phyloP scores from a whole-genome alignment of 129 eudicot genomes.

The Oenanthe sinensis region DNA sequence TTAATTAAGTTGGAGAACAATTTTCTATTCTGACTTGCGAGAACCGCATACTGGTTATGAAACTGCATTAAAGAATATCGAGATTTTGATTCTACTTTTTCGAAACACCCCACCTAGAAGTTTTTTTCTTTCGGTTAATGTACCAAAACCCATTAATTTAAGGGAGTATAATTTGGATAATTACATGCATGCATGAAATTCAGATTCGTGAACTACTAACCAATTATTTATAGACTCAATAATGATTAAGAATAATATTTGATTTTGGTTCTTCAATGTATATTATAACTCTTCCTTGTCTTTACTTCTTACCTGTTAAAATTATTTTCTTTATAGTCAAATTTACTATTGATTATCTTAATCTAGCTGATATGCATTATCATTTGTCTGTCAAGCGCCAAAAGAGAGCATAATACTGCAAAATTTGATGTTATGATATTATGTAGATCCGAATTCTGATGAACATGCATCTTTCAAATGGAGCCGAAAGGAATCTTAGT shows the following conservation, averaged over 20 bases:
- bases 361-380: not conserved
- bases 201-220: not conserved
- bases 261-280: not conserved
- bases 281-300: not conserved
- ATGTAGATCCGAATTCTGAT: not conserved
- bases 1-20: not conserved
- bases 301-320: not conserved
- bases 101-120: slow-evolving; percentile 5
- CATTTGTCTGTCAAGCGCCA: too few relatives aligned
- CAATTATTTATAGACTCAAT: not conserved
- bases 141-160: not conserved
- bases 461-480: not conserved
- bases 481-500: slow-evolving; percentile 28
- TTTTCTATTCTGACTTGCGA: not conserved
- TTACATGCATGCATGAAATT: not conserved
- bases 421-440: not conserved
- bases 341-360: not conserved
- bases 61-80: not conserved
- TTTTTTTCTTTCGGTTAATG: not conserved
- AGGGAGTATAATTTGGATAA: not conserved
- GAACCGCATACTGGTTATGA: not conserved
- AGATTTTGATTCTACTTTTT: not conserved
- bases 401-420: not conserved
- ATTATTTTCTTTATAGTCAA: not conserved
- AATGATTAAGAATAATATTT: not conserved